Evolutionary conservation across 441 rosid species (phyloP).

Genomic region (Populus tomentosa): DNA sequence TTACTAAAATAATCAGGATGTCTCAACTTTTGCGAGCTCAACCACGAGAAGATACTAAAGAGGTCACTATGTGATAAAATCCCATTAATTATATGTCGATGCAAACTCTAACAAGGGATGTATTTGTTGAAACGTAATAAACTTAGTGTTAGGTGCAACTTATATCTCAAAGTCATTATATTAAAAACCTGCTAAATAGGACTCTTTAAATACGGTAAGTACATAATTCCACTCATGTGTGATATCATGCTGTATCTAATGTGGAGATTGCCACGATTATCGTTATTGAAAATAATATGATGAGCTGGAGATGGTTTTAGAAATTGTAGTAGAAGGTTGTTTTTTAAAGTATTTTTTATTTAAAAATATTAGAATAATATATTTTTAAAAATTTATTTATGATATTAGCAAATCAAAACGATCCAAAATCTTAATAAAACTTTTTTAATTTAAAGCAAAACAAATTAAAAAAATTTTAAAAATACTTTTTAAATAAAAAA

Average conservation of each 20-base stretch:
- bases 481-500: too few relatives aligned
- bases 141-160: slow-evolving; percentile 9
- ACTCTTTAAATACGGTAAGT: slow-evolving; percentile 15
- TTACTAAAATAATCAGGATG: background rate
- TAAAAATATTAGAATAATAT: too few relatives aligned
- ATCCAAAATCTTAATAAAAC: too few relatives aligned
- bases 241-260: slow-evolving; percentile 21
- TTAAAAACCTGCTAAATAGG: too few relatives aligned
- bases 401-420: too few relatives aligned
- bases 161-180: too few relatives aligned
- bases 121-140: background rate
- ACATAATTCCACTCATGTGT: slow-evolving; percentile 20
- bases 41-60: background rate
- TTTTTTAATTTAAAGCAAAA: too few relatives aligned
- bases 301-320: background rate
- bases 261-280: slow-evolving; percentile 13
- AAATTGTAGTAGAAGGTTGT: too few relatives aligned
- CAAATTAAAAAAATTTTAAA: too few relatives aligned
- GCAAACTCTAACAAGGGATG: background rate
- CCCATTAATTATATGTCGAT: background rate
- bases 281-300: slow-evolving; percentile 16
- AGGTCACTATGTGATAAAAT: background rate
- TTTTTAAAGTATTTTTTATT: too few relatives aligned
- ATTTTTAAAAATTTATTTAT: too few relatives aligned
- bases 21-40: too few relatives aligned